These are phyloP conservation scores for Sarocladiaceae sp. DNA, from an alignment of 2,329 filamentous ascomycete species.

Conservation along the genomic window DNA sequence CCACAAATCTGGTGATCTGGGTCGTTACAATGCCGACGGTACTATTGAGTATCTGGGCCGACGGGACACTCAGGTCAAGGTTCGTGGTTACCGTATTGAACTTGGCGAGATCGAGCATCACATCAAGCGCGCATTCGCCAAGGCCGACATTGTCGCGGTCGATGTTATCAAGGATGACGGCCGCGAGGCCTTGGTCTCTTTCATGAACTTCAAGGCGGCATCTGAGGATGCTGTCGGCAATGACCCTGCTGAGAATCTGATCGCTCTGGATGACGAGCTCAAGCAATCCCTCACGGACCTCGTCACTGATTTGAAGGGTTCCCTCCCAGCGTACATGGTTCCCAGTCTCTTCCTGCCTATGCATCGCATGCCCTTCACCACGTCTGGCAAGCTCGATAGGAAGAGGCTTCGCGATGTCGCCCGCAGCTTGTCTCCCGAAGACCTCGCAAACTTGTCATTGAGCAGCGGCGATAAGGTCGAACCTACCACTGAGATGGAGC, in stretches of 20 bases:
- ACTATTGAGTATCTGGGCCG: slow-evolving; percentile 9
- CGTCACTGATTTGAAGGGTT: neutral
- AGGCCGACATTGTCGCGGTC: slow-evolving; percentile 6
- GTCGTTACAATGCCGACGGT: slow-evolving; percentile 6
- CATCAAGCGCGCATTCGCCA: neutral
- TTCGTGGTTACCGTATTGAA: slow-evolving; percentile 46
- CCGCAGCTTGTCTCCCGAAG: too few relatives aligned
- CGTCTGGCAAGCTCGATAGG: too few relatives aligned
- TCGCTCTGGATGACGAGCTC: too few relatives aligned
- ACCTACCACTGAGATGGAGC: too few relatives aligned
- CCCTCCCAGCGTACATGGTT: slow-evolving; percentile 13
- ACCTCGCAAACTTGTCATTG: too few relatives aligned
- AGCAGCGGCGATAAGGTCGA: too few relatives aligned
- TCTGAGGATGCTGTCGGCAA: too few relatives aligned
- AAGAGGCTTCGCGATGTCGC: too few relatives aligned
- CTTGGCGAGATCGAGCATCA: slow-evolving; percentile 18
- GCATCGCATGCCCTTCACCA: neutral
- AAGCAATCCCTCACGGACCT: neutral
- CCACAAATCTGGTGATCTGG: slow-evolving; percentile 15
- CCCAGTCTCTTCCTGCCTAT: slow-evolving; percentile 11
- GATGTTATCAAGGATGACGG: slow-evolving; percentile 10
- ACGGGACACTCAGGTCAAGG: too few relatives aligned
- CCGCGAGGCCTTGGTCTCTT: slow-evolving; percentile 1
- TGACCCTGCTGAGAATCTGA: too few relatives aligned
- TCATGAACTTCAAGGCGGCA: too few relatives aligned